Evolutionary conservation across 208 protist species (phyloP).

Genomic region (Leishmania guyanensis): DNA sequence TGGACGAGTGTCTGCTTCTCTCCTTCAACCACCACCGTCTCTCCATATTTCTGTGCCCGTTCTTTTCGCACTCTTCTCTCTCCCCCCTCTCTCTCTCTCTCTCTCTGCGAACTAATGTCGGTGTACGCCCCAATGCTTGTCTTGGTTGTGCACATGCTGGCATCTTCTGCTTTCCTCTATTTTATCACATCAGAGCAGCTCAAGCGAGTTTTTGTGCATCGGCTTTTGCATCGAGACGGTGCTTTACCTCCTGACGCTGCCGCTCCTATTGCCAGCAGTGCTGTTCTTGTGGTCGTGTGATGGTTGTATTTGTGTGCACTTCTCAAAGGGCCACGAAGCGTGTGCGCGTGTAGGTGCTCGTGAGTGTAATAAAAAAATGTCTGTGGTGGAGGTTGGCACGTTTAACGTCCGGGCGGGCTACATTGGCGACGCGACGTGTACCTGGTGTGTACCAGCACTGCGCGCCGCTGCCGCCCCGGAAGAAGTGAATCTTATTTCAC

Average conservation of each 20-base stretch:
- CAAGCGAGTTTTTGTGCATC: neutral
- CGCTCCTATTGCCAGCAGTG: neutral
- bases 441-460: slow-evolving; percentile 43
- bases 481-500: slow-evolving; percentile 52
- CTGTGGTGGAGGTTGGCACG: slow-evolving; percentile 82
- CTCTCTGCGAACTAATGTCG: neutral
- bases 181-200: neutral
- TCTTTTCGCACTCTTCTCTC: neutral
- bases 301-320: neutral
- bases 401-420: slow-evolving; percentile 72
- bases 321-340: neutral
- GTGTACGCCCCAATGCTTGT: no score
- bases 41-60: neutral
- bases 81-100: neutral
- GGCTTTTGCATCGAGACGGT: neutral
- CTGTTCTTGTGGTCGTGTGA: neutral
- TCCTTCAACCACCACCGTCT: neutral
- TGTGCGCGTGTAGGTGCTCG: neutral
- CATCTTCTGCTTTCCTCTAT: neutral
- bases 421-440: slow-evolving; percentile 72
- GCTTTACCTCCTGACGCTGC: neutral
- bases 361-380: slow-evolving; percentile 15
- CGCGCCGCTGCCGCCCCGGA: slow-evolving; percentile 22
- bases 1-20: neutral
- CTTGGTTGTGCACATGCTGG: neutral